phyloP scores from a whole-genome alignment of 768 basidiomycete genomes.

The Steccherinum ochraceum region DNA sequence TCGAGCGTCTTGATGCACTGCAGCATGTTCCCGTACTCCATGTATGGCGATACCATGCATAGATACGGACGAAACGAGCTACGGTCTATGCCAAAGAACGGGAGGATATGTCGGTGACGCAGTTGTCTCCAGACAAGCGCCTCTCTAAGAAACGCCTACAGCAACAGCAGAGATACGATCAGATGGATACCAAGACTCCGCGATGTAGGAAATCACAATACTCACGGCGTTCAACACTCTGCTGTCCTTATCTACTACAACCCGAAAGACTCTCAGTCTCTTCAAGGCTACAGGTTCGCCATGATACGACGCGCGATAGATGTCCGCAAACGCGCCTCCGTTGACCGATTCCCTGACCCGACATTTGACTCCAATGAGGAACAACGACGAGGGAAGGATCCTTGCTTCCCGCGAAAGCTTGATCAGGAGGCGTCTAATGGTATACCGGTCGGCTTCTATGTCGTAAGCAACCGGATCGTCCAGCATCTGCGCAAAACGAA shows the following conservation, averaged over 20 bases:
- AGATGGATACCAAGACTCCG: too few species aligned
- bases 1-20: neutral
- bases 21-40: slow-evolving; percentile 5
- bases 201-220: neutral
- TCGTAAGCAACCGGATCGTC: neutral
- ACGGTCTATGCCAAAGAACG: slow-evolving; percentile 2
- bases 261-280: neutral
- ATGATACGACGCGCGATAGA: neutral
- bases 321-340: neutral
- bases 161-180: neutral
- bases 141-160: slow-evolving; percentile 1
- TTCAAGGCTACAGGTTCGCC: neutral
- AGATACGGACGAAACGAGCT: neutral
- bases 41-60: slow-evolving; percentile 6
- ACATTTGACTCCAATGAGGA: neutral
- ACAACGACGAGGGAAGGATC: neutral
- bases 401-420: neutral
- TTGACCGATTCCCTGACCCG: neutral
- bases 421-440: neutral
- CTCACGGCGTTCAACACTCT: neutral
- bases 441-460: neutral
- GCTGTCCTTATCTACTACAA: neutral
- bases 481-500: neutral
- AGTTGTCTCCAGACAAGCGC: slow-evolving; percentile 5
- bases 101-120: neutral